A percentile compares a stretch with the other conserved stretches of the same genome.
These are phyloP conservation scores for Kodamaea laetipori DNA, from an alignment of 805 yeast species.

Conservation along the genomic window DNA sequence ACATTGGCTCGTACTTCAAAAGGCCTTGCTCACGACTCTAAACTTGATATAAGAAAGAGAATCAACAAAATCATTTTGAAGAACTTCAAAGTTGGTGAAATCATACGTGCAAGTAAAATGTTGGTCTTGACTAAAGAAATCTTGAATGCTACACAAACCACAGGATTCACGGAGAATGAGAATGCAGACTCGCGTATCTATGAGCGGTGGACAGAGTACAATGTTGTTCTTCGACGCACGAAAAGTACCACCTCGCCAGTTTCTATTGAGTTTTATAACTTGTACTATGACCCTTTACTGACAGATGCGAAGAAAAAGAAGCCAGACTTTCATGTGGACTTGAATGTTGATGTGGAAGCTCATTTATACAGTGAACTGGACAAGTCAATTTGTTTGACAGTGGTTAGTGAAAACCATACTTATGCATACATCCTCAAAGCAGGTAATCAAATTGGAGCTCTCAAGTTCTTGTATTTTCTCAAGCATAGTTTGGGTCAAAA, in stretches of 20 bases:
- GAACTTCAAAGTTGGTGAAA: conserved; percentile 54
- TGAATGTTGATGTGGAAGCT: conserved; percentile 32
- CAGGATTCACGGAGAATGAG: conserved; percentile 49
- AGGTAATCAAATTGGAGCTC: conserved; percentile 53
- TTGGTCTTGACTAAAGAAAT: conserved; percentile 60
- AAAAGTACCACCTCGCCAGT: conserved; percentile 55
- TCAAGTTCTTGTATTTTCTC: conserved; percentile 66
- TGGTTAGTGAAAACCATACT: conserved; percentile 24
- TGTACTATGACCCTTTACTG: conserved; percentile 32
- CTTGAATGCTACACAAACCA: conserved; percentile 15
- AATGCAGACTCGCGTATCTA: conserved; percentile 54
- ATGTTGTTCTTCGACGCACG: conserved; percentile 70
- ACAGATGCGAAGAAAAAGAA: conserved; percentile 22
- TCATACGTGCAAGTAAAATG: conserved; percentile 67
- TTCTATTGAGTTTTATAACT: conserved; percentile 61
- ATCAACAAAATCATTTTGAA: conserved; percentile 28
- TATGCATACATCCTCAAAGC: conserved; percentile 57
- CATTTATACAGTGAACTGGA: conserved; percentile 67
- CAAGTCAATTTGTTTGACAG: conserved; percentile 61
- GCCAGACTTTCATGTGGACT: conserved; percentile 24
- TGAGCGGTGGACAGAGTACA: conserved; percentile 81
- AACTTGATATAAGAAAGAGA: conserved; percentile 21
- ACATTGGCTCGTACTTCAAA: conserved; percentile 27
- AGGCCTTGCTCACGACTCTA: conserved; percentile 22
- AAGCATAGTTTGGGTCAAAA: conserved; percentile 45